Evolutionary conservation across 805 yeast genomes (phyloP).

Genomic region (Nakazawaea ishiwadae): DNA sequence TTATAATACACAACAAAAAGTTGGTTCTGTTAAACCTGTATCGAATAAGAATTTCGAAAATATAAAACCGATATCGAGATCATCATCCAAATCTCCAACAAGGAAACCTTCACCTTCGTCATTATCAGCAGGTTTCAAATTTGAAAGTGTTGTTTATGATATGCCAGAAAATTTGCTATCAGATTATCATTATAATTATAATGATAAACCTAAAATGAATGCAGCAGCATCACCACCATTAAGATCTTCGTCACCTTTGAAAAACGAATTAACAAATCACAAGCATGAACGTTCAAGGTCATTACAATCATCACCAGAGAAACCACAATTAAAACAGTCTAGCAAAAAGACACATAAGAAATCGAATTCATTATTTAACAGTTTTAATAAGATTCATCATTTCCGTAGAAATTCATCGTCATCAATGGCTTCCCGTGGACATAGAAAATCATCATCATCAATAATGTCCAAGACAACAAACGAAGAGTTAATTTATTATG

Average conservation of each 20-base stretch:
- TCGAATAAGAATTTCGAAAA: neutral
- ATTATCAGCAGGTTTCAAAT: slow-evolving; percentile 31
- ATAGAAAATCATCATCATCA: slow-evolving; percentile 3
- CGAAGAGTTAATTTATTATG: slow-evolving; percentile 3
- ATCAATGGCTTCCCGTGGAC: neutral
- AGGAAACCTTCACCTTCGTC: too few species aligned
- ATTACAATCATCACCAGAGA: slow-evolving; percentile 3
- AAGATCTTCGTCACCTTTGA: slow-evolving; percentile 13
- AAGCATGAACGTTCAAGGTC: slow-evolving; percentile 5
- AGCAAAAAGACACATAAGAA: neutral
- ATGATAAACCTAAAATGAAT: slow-evolving; percentile 2
- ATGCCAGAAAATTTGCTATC: slow-evolving; percentile 17
- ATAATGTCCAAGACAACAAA: slow-evolving; percentile 7
- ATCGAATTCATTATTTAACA: slow-evolving; percentile 1
- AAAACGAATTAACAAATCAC: slow-evolving; percentile 4
- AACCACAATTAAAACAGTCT: neutral
- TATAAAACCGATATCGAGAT: neutral
- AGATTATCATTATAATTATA: slow-evolving; percentile 1
- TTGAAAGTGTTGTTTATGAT: slow-evolving; percentile 27
- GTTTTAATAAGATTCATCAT: slow-evolving; percentile 1
- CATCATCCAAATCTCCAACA: slow-evolving; percentile 7
- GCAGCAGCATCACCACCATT: too few species aligned
- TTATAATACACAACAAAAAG: slow-evolving; percentile 22
- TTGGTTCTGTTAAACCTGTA: slow-evolving; percentile 8
- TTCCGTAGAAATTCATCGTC: neutral